Evolutionary conservation across 495 filamentous ascomycete species (phyloP), one percentile per base, ranked within the genome.

Genomic region (Neurospora sp.): DNA sequence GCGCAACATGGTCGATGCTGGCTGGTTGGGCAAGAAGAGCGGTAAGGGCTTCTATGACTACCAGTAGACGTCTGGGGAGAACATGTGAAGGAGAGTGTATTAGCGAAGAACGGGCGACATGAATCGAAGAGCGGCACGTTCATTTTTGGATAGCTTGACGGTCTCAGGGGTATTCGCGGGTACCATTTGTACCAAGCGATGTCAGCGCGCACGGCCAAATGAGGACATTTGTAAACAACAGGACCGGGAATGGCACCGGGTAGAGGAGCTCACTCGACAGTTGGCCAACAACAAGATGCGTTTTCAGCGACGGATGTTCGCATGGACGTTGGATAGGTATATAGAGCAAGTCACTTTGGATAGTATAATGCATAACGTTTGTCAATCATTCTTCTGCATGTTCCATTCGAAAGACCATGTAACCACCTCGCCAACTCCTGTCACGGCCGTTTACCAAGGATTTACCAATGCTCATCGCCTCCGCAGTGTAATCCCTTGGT

Each of bases 41-140:
- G 94, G 95, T 20, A 98, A 94, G 85, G 96, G 96, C 12, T 98
- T 98, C 81, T 98, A 97, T 80, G 92, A 96, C 39, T 98, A 97
- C 76, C 86, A 76, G 62, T 66, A 66, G 14, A 10, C 7, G 27
- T 35, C 7, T 7, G 16, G 14, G 0, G 40, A n/a, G 31, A 20
- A 23, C 16, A 35, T 54, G 6, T 12, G 10, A 7, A 35, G 16
- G 27, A 31, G 5, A 0, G 6, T 72, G 5, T 70, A 0, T 48
- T 46, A 8, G 35, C 35, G 8, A 14, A 46, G 18, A 20, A 54
- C 4, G 69, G 69, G 7, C n/a, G 12, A 70, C n/a, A 70, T 1
- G 23, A 5, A 46, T 10, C 10, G 54, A 66, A 66, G 14, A 35
- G 14, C 14, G 14, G 54, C 14, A 4, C 18, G 54, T 18, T 27